A percentile compares a stretch with the other conserved stretches of the same genome.
These are phyloP conservation scores for Penicillium sp. DNA, from an alignment of 2,329 filamentous ascomycete species.

Conservation along the genomic window DNA sequence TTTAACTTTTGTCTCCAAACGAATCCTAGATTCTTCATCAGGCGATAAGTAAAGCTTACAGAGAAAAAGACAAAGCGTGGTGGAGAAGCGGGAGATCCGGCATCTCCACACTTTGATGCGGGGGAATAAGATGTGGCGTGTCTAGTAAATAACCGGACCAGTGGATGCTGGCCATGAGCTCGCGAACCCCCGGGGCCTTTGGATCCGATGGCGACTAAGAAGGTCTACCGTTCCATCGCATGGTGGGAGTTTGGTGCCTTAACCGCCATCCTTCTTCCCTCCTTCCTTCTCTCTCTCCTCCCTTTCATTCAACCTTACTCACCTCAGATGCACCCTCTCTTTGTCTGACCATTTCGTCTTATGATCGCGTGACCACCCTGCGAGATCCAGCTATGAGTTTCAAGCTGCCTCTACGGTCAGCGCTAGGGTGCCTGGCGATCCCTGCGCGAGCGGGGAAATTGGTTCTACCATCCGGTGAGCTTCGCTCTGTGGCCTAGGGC, in stretches of 20 bases:
- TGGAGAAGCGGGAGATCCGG: conserved; percentile 1
- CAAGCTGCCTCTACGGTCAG: conserved; percentile 25
- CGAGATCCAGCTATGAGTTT: conserved; percentile 25
- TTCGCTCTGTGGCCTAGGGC: neutral
- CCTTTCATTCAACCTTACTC: neutral
- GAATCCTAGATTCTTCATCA: too few species aligned
- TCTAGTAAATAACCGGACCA: neutral
- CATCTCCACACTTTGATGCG: neutral
- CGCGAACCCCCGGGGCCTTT: neutral
- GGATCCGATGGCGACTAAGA: neutral
- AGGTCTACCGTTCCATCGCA: conserved; percentile 4
- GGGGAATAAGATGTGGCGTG: conserved; percentile 6
- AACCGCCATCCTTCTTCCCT: neutral
- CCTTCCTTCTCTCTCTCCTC: neutral
- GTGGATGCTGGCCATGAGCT: neutral
- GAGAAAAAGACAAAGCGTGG: too few species aligned
- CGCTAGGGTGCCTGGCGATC: conserved; percentile 25
- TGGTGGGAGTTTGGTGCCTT: neutral
- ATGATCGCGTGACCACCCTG: neutral
- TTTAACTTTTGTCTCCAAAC: too few species aligned
- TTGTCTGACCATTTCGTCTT: neutral
- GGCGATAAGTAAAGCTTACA: too few species aligned
- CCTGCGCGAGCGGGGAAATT: conserved; percentile 23
- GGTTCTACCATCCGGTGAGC: conserved; percentile 23
- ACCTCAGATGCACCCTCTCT: conserved; percentile 6